These are phyloP conservation scores for Domatiomyces catenatus DNA, from an alignment of 2,329 filamentous ascomycete species.

Conservation along the genomic window DNA sequence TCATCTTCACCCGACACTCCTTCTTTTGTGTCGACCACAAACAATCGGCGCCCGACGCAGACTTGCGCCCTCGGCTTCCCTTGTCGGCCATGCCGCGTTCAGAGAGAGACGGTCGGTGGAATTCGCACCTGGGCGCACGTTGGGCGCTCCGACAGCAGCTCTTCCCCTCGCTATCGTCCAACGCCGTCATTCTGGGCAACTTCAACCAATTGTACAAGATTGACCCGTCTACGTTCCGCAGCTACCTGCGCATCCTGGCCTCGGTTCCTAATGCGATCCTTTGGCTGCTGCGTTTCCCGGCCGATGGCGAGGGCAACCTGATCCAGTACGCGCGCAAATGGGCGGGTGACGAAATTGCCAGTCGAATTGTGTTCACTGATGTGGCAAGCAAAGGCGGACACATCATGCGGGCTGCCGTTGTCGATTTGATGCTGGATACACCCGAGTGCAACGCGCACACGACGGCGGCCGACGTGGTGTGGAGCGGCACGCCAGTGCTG, in stretches of 20 bases:
- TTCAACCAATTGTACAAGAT: constrained; percentile 99
- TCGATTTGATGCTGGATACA: constrained; percentile 90
- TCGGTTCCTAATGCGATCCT: constrained; percentile 74
- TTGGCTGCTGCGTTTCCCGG: constrained; percentile 94
- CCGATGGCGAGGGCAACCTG: constrained; percentile 76
- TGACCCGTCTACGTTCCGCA: constrained; percentile 88
- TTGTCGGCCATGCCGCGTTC: background rate
- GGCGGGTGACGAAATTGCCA: constrained; percentile 73
- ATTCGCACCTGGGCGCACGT: constrained; percentile 61
- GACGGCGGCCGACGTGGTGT: constrained; percentile 87
- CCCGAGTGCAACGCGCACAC: constrained; percentile 98
- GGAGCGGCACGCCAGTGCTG: constrained; percentile 85
- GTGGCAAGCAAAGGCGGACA: constrained; percentile 90
- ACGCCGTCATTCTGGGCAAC: constrained; percentile 83
- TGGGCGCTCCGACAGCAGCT: constrained; percentile 90
- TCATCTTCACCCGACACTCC: constrained; percentile 83
- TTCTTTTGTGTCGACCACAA: constrained; percentile 98
- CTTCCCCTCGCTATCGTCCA: constrained; percentile 68
- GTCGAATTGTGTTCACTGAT: constrained; percentile 83
- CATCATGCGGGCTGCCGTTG: constrained; percentile 78
- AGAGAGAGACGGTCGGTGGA: constrained; percentile 48
- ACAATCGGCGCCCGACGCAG: constrained; percentile 63
- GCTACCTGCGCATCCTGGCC: constrained; percentile 82
- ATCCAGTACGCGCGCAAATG: constrained; percentile 64
- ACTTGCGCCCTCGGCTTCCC: constrained; percentile 4